phyloP scores from a whole-genome alignment of 1,284 basidiomycete genomes.

The Boletus sp. region DNA sequence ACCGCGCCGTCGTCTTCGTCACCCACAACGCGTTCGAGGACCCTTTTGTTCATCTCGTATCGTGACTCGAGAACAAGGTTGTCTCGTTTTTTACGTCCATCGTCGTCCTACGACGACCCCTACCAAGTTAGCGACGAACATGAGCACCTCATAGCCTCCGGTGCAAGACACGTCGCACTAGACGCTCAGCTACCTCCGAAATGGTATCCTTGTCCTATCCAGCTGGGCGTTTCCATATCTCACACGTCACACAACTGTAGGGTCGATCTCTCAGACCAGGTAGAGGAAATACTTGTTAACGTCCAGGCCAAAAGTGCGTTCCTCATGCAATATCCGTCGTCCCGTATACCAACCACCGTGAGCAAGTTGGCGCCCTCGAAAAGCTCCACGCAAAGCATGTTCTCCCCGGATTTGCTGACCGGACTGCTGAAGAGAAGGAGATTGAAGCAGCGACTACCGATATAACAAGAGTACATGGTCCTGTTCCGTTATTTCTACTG shows the following conservation, averaged over 20 bases:
- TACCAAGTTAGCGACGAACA: conserved; percentile 62
- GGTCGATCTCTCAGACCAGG: conserved; percentile 90
- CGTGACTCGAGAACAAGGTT: conserved; percentile 74
- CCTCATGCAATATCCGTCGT: conserved; percentile 15
- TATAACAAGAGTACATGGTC: conserved; percentile 73
- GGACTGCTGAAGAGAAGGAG: conserved; percentile 88
- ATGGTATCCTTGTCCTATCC: conserved; percentile 48
- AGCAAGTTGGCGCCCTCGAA: conserved; percentile 75
- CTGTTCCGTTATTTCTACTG: conserved; percentile 17
- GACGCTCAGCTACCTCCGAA: conserved; percentile 69
- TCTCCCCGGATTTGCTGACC: conserved; percentile 95
- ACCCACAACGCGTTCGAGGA: conserved; percentile 79
- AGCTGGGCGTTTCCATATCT: conserved; percentile 1
- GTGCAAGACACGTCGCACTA: conserved; percentile 48
- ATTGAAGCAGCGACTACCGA: conserved; percentile 86
- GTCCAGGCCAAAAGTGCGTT: conserved; percentile 77
- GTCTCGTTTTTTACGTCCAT: conserved; percentile 44
- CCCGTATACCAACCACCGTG: conserved; percentile 15
- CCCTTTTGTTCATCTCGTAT: conserved; percentile 93
- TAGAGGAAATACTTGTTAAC: conserved; percentile 72
- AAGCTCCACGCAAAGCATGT: conserved; percentile 95
- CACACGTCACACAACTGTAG: conserved; percentile 42
- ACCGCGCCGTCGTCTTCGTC: conserved; percentile 33
- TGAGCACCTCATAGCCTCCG: conserved; percentile 61
- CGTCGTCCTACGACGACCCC: conserved; percentile 40